phyloP scores from a whole-genome alignment of 1,284 basidiomycete genomes.

The Ceratobasidium sp. region DNA sequence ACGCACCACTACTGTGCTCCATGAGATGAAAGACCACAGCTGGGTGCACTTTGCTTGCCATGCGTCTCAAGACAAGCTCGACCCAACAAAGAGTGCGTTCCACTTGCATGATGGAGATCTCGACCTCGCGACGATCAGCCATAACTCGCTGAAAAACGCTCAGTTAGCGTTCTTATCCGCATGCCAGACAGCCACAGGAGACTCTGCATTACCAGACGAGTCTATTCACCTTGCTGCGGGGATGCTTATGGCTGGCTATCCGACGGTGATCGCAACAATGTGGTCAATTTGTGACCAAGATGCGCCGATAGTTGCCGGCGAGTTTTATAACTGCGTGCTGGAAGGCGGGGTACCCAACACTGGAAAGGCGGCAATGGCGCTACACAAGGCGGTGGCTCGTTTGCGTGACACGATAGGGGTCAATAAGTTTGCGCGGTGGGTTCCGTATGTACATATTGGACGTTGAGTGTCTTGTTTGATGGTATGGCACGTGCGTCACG shows the following conservation, averaged over 20 bases:
- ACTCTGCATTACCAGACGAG: conserved; percentile 42
- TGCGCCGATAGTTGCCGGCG: not conserved
- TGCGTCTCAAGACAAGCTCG: too few species aligned
- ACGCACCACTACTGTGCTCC: not conserved
- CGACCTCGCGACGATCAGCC: too few species aligned
- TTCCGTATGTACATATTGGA: not conserved
- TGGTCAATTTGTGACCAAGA: too few species aligned
- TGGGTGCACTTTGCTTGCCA: too few species aligned
- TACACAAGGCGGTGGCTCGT: not conserved
- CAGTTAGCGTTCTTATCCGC: conserved; percentile 10
- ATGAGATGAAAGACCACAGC: not conserved
- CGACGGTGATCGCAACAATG: too few species aligned
- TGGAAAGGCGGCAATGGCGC: not conserved
- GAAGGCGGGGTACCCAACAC: not conserved
- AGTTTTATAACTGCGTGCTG: not conserved
- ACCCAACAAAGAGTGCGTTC: too few species aligned
- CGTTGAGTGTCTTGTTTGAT: too few species aligned
- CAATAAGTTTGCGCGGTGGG: too few species aligned
- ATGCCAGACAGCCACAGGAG: conserved; percentile 32
- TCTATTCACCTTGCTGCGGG: conserved; percentile 42
- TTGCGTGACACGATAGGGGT: not conserved
- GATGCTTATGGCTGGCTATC: conserved; percentile 46
- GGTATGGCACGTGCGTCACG: too few species aligned
- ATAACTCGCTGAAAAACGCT: not conserved
- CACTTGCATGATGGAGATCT: too few species aligned